phyloP scores from a whole-genome alignment of 768 basidiomycete genomes.

The Lyophyllum atratum region DNA sequence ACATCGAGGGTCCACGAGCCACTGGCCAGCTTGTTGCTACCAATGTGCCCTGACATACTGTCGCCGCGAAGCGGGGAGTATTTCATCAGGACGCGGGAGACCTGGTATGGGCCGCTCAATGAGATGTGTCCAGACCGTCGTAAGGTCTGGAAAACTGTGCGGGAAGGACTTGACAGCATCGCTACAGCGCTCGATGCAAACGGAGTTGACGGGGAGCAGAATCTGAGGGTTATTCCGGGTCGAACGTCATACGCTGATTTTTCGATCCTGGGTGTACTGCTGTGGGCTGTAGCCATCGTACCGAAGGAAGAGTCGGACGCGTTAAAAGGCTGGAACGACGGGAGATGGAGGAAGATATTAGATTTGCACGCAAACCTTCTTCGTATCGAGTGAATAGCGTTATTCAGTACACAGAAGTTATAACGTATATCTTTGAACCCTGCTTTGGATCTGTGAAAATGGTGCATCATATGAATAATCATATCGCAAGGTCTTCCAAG shows the following conservation, averaged over 20 bases:
- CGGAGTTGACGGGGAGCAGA: neutral
- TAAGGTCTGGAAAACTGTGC: constrained; percentile 9
- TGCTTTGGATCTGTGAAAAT: too few relatives aligned
- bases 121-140: constrained; percentile 15
- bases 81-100: constrained; percentile 13
- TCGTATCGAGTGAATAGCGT: neutral
- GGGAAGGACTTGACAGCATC: constrained; percentile 12
- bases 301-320: constrained; percentile 5
- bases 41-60: constrained; percentile 6
- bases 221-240: constrained; percentile 12
- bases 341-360: constrained; percentile 13
- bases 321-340: constrained; percentile 14
- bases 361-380: neutral
- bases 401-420: too few relatives aligned
- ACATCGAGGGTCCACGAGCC: neutral
- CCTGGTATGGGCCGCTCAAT: constrained; percentile 13
- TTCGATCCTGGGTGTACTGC: constrained; percentile 2
- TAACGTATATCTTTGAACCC: too few relatives aligned
- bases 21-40: constrained; percentile 2
- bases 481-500: too few relatives aligned
- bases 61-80: constrained; percentile 9
- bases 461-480: too few relatives aligned
- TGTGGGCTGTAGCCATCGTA: constrained; percentile 8
- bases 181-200: constrained; percentile 14
- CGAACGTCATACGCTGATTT: constrained; percentile 16